These are phyloP conservation scores for Camellia lanceoleosa DNA, from an alignment of 148 eudicot species.

Conservation along the genomic window DNA sequence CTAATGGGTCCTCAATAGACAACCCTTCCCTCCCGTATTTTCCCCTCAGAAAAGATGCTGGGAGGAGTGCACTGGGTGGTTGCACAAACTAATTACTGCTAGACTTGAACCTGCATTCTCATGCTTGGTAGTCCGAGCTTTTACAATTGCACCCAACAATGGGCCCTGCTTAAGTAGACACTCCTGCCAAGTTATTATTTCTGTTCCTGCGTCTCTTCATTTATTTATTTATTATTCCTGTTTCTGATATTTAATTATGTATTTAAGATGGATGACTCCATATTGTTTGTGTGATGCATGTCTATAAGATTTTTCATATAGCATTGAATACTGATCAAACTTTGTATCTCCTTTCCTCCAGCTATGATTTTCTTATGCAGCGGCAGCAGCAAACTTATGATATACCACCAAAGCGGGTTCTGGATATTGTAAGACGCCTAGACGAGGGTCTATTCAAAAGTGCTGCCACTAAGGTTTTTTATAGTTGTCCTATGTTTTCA, in stretches of 20 bases:
- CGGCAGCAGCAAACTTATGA: constrained; percentile 49
- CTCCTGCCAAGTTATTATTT: background rate
- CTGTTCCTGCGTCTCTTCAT: background rate
- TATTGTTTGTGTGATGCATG: background rate
- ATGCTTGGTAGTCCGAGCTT: background rate
- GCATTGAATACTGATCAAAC: constrained; percentile 8
- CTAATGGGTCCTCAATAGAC: background rate
- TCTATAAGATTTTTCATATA: background rate
- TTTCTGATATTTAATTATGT: background rate
- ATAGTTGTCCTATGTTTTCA: background rate
- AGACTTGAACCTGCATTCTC: background rate
- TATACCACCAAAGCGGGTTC: constrained; percentile 33
- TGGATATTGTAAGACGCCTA: constrained; percentile 68
- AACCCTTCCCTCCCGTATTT: background rate
- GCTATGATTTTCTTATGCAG: constrained; percentile 51
- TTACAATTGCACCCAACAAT: background rate
- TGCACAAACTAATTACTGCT: background rate
- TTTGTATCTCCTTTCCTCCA: constrained; percentile 20
- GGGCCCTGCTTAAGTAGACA: background rate
- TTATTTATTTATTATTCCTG: background rate
- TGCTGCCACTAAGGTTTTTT: constrained; percentile 61
- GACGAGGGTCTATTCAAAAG: constrained; percentile 66
- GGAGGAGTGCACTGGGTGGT: background rate
- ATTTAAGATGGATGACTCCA: constrained; percentile 3
- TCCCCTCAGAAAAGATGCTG: background rate